These are phyloP conservation scores for Teratosphaeria zuluensis DNA, from an alignment of 2,329 filamentous ascomycete genomes.

Conservation along the genomic window DNA sequence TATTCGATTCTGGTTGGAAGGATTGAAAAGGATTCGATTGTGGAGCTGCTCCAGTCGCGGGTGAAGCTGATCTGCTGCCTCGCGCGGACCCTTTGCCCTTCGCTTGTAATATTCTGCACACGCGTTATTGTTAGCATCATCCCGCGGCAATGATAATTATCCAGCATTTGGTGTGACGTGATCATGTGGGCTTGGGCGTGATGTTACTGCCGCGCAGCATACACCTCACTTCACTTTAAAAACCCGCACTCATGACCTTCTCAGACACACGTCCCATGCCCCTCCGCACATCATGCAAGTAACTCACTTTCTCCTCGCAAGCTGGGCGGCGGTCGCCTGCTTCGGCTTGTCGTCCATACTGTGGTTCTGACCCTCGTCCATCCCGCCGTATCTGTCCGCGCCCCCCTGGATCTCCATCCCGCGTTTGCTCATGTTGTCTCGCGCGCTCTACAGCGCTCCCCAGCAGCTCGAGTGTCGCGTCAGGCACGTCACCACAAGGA, in stretches of 20 bases:
- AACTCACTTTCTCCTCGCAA: conserved; percentile 27
- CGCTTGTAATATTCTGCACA: conserved; percentile 3
- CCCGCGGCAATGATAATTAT: neutral
- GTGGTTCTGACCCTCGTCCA: conserved; percentile 1
- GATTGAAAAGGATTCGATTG: conserved; percentile 6
- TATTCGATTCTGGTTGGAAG: conserved; percentile 5
- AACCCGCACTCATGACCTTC: neutral
- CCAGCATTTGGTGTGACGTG: neutral
- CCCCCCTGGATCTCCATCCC: conserved; percentile 17
- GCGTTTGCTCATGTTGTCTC: conserved; percentile 23
- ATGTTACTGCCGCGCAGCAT: neutral
- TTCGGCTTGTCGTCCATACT: conserved; percentile 16
- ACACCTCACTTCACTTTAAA: neutral
- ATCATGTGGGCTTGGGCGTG: neutral
- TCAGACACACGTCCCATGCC: neutral
- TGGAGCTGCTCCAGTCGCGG: conserved; percentile 1
- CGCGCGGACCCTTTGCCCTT: conserved; percentile 4
- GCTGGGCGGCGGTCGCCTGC: conserved; percentile 25
- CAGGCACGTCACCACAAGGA: neutral
- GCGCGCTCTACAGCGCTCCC: neutral
- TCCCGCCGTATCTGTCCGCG: conserved; percentile 19
- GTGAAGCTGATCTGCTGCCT: conserved; percentile 6
- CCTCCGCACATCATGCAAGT: neutral
- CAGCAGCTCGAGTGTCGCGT: neutral
- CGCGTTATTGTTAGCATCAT: conserved; percentile 2